Evolutionary conservation across 495 filamentous ascomycete genomes (phyloP), one percentile per base, ranked within the genome.

Genomic region (Aspergillus panamensis): DNA sequence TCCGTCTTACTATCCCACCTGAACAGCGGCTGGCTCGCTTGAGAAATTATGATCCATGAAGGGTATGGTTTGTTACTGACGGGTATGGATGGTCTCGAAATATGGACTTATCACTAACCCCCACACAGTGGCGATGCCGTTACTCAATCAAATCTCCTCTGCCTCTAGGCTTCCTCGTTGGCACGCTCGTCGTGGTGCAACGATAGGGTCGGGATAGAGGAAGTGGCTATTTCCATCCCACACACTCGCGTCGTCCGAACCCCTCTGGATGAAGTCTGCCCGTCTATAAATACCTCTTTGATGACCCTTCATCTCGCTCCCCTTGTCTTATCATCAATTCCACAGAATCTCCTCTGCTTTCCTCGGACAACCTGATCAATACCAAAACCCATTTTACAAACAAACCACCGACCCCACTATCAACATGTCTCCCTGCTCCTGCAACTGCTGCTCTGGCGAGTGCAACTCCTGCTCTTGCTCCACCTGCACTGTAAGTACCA

Each of bases 361-460:
- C 14, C 25, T 25, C 25, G 5, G 25, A 25, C 25, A 25, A 5
- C 25, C 25, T 25, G 25, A 2, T 25, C 17, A 39, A 1, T 32
- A 40, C 2, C 32, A 44, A 17, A 35, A 51, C 37, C 13, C 48
- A 55, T 16, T 19, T 33, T 32, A 30, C 20, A 37, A n/a, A 4
- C 55, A 25, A 19, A 57, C 45, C 9, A 32, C 29, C 47, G n/a
- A 50, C 33, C 32, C 48, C 19, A 58, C 48, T 29, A 25, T 37
- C 56, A 58, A 58, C 0, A 58, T 58, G 56, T 58, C 56, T 58
- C 56, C 56, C 56, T 58, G 56, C 56, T 29, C 39, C 19, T 58
- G 56, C 56, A 58, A 51, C 56, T 58, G 56, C 56, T 58, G 56
- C 56, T 58, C 56, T 30, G 56, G 56, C 17, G 35, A 52, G 48